Evolutionary conservation across 495 filamentous ascomycete species (phyloP), one percentile per base, ranked within the genome.

Genomic region (Trichoderma asperelloides): DNA sequence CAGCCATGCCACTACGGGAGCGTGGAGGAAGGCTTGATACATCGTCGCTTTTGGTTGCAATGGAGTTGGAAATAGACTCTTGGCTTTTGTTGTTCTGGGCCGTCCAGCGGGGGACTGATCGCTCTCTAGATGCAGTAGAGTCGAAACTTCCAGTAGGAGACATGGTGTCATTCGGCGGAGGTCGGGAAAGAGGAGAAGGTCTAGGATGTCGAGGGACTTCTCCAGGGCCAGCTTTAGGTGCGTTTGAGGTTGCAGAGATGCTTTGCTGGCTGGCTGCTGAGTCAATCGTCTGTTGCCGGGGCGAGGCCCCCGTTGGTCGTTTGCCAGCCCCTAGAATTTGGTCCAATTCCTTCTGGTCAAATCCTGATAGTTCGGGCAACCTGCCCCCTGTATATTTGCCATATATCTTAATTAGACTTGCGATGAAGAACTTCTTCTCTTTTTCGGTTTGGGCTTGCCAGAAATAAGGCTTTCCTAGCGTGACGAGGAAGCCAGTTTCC

Each of bases 361-460:
- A 98, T 9, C 93, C 94, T 57, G 86, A 82, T 21, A 98, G 78
- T 43, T 86, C 84, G 25, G 95, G 95, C 27, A 88, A 77, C 68
- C 86, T 90, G 12, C 96, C 95, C 30, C 91, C 90, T 13, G 96
- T 98, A 73, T 97, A 98, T 74, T 97, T 98, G 67, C 85, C 88
- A 74, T 89, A 98, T 45, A 98, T 97, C 78, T 97, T 98, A 68
- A 97, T 85, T 69, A 97, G 75, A 72, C 92, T 96, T 30, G 89
- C 90, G 72, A 98, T 96, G 76, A 98, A 98, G 78, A 96, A 98
- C 66, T 96, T 93, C 81, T 97, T 98, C 76, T 98, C 95, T 79
- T 96, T 96, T 60, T 89, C 83, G 15, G 89, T 93, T 45, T 88
- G 84, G 21, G 96, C 93, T 78, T 95, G 88, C 95, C 95, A 98